Conservation (phyloP, 2,329 filamentous ascomycete genomes). For the Coniochaeta hoffmannii region DNA sequence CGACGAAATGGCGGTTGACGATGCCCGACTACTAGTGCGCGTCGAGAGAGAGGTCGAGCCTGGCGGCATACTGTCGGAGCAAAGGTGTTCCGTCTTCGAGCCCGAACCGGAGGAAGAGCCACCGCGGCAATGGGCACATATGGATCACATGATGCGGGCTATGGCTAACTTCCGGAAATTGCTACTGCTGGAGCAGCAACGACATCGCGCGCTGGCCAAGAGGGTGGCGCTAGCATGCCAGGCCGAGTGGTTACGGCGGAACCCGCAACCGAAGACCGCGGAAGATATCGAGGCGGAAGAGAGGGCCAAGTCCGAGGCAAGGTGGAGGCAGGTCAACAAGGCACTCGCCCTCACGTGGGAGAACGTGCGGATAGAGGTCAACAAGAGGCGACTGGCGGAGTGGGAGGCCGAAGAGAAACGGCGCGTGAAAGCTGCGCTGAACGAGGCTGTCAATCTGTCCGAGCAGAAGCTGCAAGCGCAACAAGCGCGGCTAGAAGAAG, state of each 20-base stretch:
- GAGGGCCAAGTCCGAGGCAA: slow-evolving; percentile 54
- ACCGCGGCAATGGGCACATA: slow-evolving; percentile 73
- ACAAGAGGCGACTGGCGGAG: slow-evolving; percentile 49
- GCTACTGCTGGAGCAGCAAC: slow-evolving; percentile 68
- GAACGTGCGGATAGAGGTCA: slow-evolving; percentile 55
- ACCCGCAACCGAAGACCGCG: slow-evolving; percentile 58
- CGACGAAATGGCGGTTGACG: slow-evolving; percentile 54
- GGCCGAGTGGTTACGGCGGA: slow-evolving; percentile 63
- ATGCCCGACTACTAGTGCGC: slow-evolving; percentile 61
- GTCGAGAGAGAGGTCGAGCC: slow-evolving; percentile 67
- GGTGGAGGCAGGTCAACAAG: slow-evolving; percentile 65
- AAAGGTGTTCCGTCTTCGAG: slow-evolving; percentile 63
- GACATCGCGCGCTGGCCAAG: slow-evolving; percentile 72
- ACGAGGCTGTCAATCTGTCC: slow-evolving; percentile 65
- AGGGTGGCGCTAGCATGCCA: slow-evolving; percentile 70
- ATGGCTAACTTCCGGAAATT: slow-evolving; percentile 74
- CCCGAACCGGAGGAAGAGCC: slow-evolving; percentile 69
- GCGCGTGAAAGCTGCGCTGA: slow-evolving; percentile 60
- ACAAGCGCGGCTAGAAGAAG: slow-evolving; percentile 46
- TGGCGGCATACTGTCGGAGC: slow-evolving; percentile 66
- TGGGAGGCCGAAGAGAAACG: slow-evolving; percentile 61
- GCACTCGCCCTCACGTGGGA: slow-evolving; percentile 53
- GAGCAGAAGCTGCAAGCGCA: slow-evolving; percentile 61
- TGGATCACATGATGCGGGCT: slow-evolving; percentile 77
- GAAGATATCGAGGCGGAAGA: slow-evolving; percentile 81